Conservation (phyloP, 1,284 basidiomycete genomes). For the Pseudozyma pruni region DNA sequence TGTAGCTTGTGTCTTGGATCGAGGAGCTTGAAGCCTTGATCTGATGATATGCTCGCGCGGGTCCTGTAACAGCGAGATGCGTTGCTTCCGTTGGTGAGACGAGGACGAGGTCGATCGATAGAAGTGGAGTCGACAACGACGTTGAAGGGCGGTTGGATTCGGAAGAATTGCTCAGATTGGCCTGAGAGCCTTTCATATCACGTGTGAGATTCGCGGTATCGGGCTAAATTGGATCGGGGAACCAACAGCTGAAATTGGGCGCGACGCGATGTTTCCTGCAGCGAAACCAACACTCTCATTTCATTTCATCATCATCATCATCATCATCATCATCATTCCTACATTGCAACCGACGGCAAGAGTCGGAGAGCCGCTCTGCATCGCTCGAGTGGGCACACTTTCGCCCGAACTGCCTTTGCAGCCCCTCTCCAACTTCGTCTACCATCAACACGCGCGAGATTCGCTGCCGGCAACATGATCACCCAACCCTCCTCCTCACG, state of each 20-base stretch:
- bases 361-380: too few relatives aligned
- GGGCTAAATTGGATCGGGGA: constrained; percentile 4
- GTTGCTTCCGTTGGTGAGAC: background rate
- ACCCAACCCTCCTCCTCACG: constrained; percentile 41
- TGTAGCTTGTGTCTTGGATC: background rate
- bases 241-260: constrained; percentile 1
- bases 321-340: background rate
- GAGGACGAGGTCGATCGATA: constrained; percentile 4
- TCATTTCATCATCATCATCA: background rate
- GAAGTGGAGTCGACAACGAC: constrained; percentile 12
- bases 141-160: constrained; percentile 29
- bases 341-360: background rate
- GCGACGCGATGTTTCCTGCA: constrained; percentile 31
- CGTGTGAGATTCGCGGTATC: constrained; percentile 23
- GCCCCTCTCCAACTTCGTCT: too few relatives aligned
- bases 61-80: too few relatives aligned
- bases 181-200: constrained; percentile 15
- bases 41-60: background rate
- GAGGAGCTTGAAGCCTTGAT: background rate
- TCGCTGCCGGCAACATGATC: too few relatives aligned
- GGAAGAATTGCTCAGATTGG: constrained; percentile 28
- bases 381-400: background rate
- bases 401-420: too few relatives aligned
- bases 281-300: constrained; percentile 5
- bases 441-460: constrained; percentile 2